Conservation (phyloP, 129 eudicot genomes). For the Heracleum sosnowskyi region DNA sequence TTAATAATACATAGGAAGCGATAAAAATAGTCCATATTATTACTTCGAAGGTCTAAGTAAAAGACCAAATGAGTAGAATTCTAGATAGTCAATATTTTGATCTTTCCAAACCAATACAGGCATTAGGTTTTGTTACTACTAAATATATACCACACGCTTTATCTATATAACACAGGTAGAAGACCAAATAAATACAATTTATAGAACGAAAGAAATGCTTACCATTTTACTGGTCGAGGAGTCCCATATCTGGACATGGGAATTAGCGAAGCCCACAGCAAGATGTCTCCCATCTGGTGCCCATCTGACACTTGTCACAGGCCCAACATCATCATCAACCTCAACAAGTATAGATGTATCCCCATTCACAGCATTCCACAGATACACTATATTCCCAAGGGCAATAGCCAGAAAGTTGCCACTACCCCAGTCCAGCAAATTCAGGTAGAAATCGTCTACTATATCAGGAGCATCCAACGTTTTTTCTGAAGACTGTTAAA, state of each 20-base stretch:
- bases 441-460: constrained; percentile 50
- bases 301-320: constrained; percentile 66
- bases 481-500: constrained; percentile 40
- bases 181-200: background rate
- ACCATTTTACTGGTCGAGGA: constrained; percentile 32
- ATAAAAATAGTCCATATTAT: background rate
- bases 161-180: background rate
- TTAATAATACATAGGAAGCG: background rate
- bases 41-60: background rate
- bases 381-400: constrained; percentile 41
- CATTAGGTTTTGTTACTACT: background rate
- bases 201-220: constrained; percentile 1
- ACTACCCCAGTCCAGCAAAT: constrained; percentile 62
- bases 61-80: background rate
- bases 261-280: constrained; percentile 52
- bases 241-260: constrained; percentile 59
- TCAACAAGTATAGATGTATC: constrained; percentile 39
- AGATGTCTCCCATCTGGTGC: constrained; percentile 48
- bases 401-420: constrained; percentile 47
- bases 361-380: constrained; percentile 51
- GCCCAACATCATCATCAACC: constrained; percentile 39
- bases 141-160: background rate
- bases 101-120: background rate
- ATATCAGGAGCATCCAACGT: constrained; percentile 65
- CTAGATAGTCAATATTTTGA: background rate